A percentile compares a stretch with the other conserved stretches of the same genome.
These are phyloP conservation scores for Alisma plantagoaquatica DNA, from an alignment of 106 monocot genomes.

Conservation along the genomic window DNA sequence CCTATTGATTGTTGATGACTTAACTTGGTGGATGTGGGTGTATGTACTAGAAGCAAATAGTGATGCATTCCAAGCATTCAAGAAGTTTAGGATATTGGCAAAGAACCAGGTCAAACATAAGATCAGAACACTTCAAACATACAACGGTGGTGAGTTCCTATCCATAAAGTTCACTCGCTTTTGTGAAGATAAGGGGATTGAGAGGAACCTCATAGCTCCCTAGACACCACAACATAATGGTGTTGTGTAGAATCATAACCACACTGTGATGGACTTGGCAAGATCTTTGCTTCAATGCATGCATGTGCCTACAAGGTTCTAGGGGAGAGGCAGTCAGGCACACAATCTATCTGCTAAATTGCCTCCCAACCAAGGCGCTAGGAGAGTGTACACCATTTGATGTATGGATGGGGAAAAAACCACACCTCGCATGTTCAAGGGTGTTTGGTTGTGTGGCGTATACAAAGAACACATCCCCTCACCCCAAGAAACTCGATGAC, in stretches of 20 bases:
- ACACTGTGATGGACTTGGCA: constrained; percentile 11
- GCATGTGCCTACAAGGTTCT: constrained; percentile 3
- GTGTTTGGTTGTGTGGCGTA: constrained; percentile 15
- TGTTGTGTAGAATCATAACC: constrained; percentile 12
- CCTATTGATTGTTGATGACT: constrained; percentile 21
- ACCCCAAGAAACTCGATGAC: constrained; percentile 14
- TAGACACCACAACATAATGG: constrained; percentile 27
- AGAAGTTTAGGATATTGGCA: constrained; percentile 11
- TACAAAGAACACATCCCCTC: not conserved
- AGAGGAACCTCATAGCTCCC: constrained; percentile 4
- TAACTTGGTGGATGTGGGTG: constrained; percentile 16
- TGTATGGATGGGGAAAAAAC: constrained; percentile 9
- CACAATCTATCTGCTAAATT: constrained; percentile 13
- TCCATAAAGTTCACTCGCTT: constrained; percentile 6
- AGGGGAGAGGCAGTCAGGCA: constrained; percentile 14
- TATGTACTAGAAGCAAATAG: constrained; percentile 8
- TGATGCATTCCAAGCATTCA: constrained; percentile 9
- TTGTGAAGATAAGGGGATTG: constrained; percentile 7
- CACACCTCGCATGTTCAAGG: constrained; percentile 4
- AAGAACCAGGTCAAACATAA: not conserved
- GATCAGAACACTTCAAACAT: constrained; percentile 1
- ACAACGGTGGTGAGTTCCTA: constrained; percentile 16
- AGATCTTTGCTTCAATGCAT: not conserved
- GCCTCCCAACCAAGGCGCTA: constrained; percentile 6
- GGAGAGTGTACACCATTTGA: constrained; percentile 7